Evolutionary conservation across 257 asterid genomes (phyloP).

Genomic region (Lantana camara): DNA sequence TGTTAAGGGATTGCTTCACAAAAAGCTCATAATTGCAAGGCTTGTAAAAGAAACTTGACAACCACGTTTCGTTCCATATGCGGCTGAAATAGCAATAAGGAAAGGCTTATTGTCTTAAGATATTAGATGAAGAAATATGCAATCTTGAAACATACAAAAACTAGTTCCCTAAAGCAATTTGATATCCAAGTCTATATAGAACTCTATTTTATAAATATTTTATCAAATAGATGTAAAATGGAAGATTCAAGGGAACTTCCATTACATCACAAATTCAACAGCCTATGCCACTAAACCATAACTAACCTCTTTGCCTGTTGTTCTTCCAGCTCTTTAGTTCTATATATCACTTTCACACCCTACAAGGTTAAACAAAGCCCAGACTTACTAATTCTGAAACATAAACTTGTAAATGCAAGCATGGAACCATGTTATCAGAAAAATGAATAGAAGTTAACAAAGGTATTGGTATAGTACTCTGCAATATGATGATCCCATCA

Average conservation of each 20-base stretch:
- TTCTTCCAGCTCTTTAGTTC: conserved; percentile 75
- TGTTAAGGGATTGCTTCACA: conserved; percentile 82
- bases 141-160: not conserved
- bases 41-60: conserved; percentile 78
- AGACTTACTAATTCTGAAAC: not conserved
- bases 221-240: not conserved
- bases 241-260: not conserved
- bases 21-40: conserved; percentile 87
- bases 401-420: not conserved
- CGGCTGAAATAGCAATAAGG: conserved; percentile 48
- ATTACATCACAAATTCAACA: not conserved
- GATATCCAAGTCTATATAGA: not conserved
- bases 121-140: not conserved
- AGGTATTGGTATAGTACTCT: not conserved
- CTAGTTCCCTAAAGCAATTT: not conserved
- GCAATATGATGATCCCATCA: not conserved
- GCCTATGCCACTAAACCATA: not conserved
- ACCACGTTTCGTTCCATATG: conserved; percentile 85
- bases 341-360: conserved; percentile 75
- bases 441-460: not conserved
- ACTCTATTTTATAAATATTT: not conserved
- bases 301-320: conserved; percentile 66
- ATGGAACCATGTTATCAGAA: not conserved
- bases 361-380: conserved; percentile 33
- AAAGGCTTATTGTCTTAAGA: conserved; percentile 22